Evolutionary conservation across 23 red algal genomes (phyloP).

Genomic region (Pyropia yezoensis): DNA sequence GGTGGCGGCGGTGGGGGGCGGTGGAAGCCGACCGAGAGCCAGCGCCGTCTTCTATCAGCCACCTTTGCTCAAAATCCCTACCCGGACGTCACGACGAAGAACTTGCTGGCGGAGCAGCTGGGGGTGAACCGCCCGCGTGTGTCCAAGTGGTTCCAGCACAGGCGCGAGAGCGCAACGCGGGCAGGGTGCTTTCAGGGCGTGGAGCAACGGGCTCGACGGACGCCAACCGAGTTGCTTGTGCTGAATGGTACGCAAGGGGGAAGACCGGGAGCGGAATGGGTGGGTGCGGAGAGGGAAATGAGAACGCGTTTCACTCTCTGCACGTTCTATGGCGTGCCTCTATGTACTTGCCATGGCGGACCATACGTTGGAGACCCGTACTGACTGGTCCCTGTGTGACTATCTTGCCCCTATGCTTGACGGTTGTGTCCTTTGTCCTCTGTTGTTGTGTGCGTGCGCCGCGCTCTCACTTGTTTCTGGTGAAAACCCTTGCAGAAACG

Average conservation of each 20-base stretch:
- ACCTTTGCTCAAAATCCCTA: slow-evolving; percentile 50
- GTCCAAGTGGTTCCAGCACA: slow-evolving; percentile 74
- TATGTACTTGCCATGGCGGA: too few species aligned
- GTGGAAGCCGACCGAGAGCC: background rate
- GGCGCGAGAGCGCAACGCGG: slow-evolving; percentile 36
- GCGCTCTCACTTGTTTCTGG: too few species aligned
- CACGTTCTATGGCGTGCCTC: too few species aligned
- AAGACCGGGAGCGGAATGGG: too few species aligned
- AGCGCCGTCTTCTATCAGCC: slow-evolving; percentile 26
- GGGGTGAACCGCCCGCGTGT: slow-evolving; percentile 41
- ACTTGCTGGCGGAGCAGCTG: slow-evolving; percentile 26
- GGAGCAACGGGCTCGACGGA: slow-evolving; percentile 38
- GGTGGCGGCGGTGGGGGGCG: too few species aligned
- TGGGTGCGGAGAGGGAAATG: too few species aligned
- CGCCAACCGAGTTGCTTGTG: slow-evolving; percentile 38
- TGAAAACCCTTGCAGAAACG: background rate
- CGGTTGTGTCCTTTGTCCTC: too few species aligned
- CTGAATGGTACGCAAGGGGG: slow-evolving; percentile 5
- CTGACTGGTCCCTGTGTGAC: too few species aligned
- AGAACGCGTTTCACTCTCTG: too few species aligned
- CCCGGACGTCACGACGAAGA: slow-evolving; percentile 27
- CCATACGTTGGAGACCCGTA: too few species aligned
- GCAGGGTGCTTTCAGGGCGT: slow-evolving; percentile 42
- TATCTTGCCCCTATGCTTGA: too few species aligned
- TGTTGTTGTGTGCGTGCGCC: too few species aligned